These are phyloP conservation scores for Lasiosphaeris hirsuta DNA, from an alignment of 495 filamentous ascomycete genomes.

Conservation along the genomic window DNA sequence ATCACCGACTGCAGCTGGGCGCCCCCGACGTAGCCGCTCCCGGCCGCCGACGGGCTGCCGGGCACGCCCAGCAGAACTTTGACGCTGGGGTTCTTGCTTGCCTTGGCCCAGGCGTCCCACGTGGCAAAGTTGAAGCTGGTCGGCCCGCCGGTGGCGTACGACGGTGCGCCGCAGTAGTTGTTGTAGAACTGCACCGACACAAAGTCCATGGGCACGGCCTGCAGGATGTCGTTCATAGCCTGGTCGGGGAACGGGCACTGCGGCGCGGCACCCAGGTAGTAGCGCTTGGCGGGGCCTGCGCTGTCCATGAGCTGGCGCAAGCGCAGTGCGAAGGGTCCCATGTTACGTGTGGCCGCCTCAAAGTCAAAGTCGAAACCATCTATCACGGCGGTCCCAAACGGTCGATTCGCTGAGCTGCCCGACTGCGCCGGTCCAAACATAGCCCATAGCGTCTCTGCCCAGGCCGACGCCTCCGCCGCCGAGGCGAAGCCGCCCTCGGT, in stretches of 20 bases:
- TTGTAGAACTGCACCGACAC: slow-evolving; percentile 68
- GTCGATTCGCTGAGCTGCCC: slow-evolving; percentile 44
- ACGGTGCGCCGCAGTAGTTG: slow-evolving; percentile 61
- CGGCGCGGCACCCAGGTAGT: slow-evolving; percentile 63
- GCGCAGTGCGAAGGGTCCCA: slow-evolving; percentile 53
- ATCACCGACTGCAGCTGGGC: slow-evolving; percentile 46
- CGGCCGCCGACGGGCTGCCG: slow-evolving; percentile 54
- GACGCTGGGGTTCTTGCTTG: slow-evolving; percentile 57
- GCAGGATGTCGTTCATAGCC: slow-evolving; percentile 55
- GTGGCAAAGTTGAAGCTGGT: slow-evolving; percentile 64
- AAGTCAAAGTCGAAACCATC: slow-evolving; percentile 76
- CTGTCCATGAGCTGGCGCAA: slow-evolving; percentile 53
- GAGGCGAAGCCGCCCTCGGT: slow-evolving; percentile 59
- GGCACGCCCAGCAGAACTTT: slow-evolving; percentile 67
- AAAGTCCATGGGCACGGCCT: slow-evolving; percentile 57
- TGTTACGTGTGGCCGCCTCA: slow-evolving; percentile 48
- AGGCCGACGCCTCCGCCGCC: slow-evolving; percentile 45
- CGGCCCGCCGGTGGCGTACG: slow-evolving; percentile 47
- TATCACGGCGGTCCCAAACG: slow-evolving; percentile 60
- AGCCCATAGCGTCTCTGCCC: slow-evolving; percentile 62
- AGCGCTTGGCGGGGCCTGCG: slow-evolving; percentile 38
- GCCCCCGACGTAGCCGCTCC: slow-evolving; percentile 55
- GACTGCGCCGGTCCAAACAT: slow-evolving; percentile 57
- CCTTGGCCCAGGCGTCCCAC: slow-evolving; percentile 72
- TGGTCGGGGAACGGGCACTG: slow-evolving; percentile 66